Evolutionary conservation across 768 basidiomycete species (phyloP), one percentile per base, ranked within the genome.

Genomic region (Favolaschia claudopus): DNA sequence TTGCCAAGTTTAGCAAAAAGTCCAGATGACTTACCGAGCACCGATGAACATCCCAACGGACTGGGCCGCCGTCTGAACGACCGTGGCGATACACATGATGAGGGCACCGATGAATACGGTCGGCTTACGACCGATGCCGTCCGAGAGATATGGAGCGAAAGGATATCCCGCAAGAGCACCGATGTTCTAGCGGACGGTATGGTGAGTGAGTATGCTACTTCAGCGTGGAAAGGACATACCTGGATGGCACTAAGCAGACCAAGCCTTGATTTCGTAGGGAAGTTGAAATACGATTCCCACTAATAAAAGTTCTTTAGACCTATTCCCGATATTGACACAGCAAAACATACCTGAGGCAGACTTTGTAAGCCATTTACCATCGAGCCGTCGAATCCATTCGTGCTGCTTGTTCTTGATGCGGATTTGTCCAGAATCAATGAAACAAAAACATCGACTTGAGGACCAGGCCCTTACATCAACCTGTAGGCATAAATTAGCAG

Each of bases 321-420:
- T n/a, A n/a, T n/a, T n/a, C n/a, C n/a, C n/a, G n/a, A n/a, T n/a
- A n/a, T n/a, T n/a, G n/a, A n/a, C n/a, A n/a, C n/a, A n/a, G n/a
- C n/a, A n/a, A n/a, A n/a, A n/a, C n/a, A n/a, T n/a, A n/a, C n/a
- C 53, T 81, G 77, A 5, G 39, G 22, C 47, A 85, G 74, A n/a
- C 76, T 73, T 72, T 86, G 84, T 42, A 86, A 73, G 55, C 81
- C 79, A 67, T 85, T 83, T 81, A 83, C 81, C 74, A 83, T 74
- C 58, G 77, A 79, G 27, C 82, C 80, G 55, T 84, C 83, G 64
- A 78, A 85, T 17, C 84, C 82, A 66, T 78, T 83, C 9, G 79
- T 82, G n/a, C n/a, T n/a, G n/a, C n/a, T n/a, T n/a, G n/a, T n/a
- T n/a, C n/a, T n/a, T n/a, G n/a, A n/a, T n/a, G n/a, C n/a, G n/a